Conservation (phyloP, 192 early-diverging fungal species). For the Coemansia sp. region DNA sequence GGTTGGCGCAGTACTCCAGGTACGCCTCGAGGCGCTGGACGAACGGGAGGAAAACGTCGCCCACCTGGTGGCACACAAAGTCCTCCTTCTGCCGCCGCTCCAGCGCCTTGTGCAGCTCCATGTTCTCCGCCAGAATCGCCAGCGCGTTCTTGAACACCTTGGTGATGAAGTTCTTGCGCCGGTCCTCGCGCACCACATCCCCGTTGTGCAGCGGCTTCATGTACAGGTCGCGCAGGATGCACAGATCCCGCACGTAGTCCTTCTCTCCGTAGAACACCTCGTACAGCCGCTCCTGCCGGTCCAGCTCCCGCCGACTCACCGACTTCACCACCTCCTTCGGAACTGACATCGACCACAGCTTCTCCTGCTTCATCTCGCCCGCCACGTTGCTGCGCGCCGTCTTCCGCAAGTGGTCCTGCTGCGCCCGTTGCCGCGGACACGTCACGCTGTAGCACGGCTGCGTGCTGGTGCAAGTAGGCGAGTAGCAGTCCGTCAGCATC, state of each 20-base stretch:
- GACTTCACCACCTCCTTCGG: slow-evolving; percentile 70
- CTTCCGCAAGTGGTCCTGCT: slow-evolving; percentile 54
- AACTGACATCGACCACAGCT: slow-evolving; percentile 84
- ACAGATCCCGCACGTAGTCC: slow-evolving; percentile 89
- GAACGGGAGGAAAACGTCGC: slow-evolving; percentile 80
- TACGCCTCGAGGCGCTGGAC: slow-evolving; percentile 75
- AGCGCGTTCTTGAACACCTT: slow-evolving; percentile 80
- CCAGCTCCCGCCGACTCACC: slow-evolving; percentile 73
- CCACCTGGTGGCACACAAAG: slow-evolving; percentile 78
- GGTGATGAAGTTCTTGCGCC: slow-evolving; percentile 71
- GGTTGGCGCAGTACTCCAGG: slow-evolving; percentile 84
- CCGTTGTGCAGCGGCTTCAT: slow-evolving; percentile 63
- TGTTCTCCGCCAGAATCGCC: slow-evolving; percentile 64
- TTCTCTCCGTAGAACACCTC: slow-evolving; percentile 90
- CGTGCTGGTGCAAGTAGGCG: slow-evolving; percentile 81
- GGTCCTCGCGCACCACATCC: slow-evolving; percentile 65
- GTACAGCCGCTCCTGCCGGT: slow-evolving; percentile 91
- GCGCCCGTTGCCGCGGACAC: slow-evolving; percentile 71
- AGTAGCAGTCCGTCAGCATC: slow-evolving; percentile 89
- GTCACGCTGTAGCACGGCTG: slow-evolving; percentile 87
- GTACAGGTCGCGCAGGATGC: slow-evolving; percentile 76
- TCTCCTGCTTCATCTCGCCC: slow-evolving; percentile 63
- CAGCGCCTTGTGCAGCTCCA: slow-evolving; percentile 61
- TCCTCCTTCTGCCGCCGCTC: slow-evolving; percentile 65
- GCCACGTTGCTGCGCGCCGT: slow-evolving; percentile 52